phyloP scores from a whole-genome alignment of 495 filamentous ascomycete genomes.

The Amorphotheca resinae region DNA sequence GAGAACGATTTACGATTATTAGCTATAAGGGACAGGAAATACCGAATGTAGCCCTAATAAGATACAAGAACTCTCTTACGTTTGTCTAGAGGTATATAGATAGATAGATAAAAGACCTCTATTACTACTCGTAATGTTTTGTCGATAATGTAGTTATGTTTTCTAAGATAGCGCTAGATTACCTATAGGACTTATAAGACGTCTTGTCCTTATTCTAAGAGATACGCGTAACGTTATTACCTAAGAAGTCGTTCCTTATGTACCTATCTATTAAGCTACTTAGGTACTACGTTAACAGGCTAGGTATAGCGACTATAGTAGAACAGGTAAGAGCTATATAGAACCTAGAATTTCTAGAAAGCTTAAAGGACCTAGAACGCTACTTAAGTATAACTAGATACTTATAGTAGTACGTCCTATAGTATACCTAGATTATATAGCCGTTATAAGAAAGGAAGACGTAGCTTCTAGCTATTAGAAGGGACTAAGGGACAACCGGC shows the following conservation, averaged over 20 bases:
- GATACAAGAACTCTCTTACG: background rate
- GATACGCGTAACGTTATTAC: background rate
- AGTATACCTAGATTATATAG: no score
- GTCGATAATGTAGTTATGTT: constrained; percentile 1
- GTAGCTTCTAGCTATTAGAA: no score
- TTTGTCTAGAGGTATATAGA: background rate
- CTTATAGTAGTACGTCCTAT: background rate
- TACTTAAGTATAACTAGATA: background rate
- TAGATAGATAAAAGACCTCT: background rate
- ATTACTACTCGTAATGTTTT: background rate
- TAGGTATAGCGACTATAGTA: background rate
- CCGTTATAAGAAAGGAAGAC: no score
- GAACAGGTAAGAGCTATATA: no score
- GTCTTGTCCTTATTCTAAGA: background rate
- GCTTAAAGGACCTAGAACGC: background rate
- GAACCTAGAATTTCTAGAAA: background rate
- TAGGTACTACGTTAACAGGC: background rate
- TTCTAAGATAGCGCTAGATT: background rate
- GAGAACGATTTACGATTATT: no score
- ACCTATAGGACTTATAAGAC: background rate
- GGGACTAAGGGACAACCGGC: no score
- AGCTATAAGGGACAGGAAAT: no score
- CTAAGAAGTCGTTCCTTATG: background rate
- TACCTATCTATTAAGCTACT: background rate
- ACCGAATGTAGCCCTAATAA: background rate